Base-by-base conservation (phyloP, 1,284 basidiomycete species). In the Pisolithus thermaeus region DNA sequence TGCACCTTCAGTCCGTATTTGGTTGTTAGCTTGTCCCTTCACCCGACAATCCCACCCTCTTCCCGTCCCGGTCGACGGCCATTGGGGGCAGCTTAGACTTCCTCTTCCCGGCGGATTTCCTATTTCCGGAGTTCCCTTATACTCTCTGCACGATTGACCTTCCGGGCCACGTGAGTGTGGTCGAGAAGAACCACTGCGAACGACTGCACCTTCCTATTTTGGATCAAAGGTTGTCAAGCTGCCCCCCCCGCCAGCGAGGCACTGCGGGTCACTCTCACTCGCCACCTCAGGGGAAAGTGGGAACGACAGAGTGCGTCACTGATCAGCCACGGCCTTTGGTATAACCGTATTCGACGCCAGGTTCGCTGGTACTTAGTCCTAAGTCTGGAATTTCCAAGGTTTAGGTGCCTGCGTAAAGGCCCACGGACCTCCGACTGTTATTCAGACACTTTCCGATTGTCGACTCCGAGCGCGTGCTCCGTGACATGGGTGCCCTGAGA, bases 21-120 rank as follows among this genome's bases (percentile, higher is more conserved):
- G 56, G 67, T 48, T 8, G 30, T 49, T 65, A 37, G 47, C 54
- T 69, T 69, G 65, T 69, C 56, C 52, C 9, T 30, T 47, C 48
- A 14, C 14, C 32, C 32, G 32, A 14, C 32, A 35, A 5, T 43
- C 41, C 50, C 41, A 16, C 28, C 25, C 39, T 40, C 28, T 25
- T 7, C 18, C 6, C 23, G 28, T n/a, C 51, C 36, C 28, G n/a
- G 27, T 27, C 14, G 44, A 4, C 30, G 37, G 32, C 18, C 35
- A 22, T 39, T 40, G 41, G 36, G 18, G 27, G 38, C 23, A 7
- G 11, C 37, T 43, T 7, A 7, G 40, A 37, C 45, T 54, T 53
- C 1, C 3, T 46, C 54, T 49, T 35, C 44, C 47, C 37, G 32
- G 46, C 28, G 47, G 37, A 42, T 7, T 7, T n/a, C 38, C 42